A percentile compares a stretch with the other conserved stretches of the same genome.
Conservation (phyloP, 495 filamentous ascomycete species). For the Tetracladium setigerum region DNA sequence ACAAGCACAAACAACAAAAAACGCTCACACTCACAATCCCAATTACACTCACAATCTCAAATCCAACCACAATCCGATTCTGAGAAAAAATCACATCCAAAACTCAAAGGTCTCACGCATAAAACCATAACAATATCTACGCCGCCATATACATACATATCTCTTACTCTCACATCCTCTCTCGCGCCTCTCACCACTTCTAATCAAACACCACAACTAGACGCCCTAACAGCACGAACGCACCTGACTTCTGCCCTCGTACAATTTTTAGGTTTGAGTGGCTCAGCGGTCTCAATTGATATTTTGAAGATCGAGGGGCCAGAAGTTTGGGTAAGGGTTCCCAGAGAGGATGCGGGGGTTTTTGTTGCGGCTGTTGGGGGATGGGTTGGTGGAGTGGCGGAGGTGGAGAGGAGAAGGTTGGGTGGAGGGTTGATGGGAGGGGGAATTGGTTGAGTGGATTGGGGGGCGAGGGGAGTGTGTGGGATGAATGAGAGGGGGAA, state of each 20-base stretch:
- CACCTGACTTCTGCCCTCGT: constrained; percentile 65
- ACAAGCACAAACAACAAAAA: no score
- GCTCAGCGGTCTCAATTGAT: constrained; percentile 71
- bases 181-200: background rate
- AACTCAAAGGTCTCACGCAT: background rate
- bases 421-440: constrained; percentile 50
- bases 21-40: no score
- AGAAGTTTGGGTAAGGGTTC: constrained; percentile 68
- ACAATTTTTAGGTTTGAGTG: constrained; percentile 74
- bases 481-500: constrained; percentile 9
- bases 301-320: constrained; percentile 56
- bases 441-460: constrained; percentile 43
- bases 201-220: constrained; percentile 31
- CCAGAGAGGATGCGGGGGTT: constrained; percentile 55
- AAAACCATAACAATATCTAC: constrained; percentile 11
- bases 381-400: constrained; percentile 39
- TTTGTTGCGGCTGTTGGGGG: constrained; percentile 63
- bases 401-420: constrained; percentile 32
- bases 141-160: constrained; percentile 18
- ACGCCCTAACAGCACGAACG: constrained; percentile 65
- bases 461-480: constrained; percentile 7
- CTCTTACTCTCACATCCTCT: constrained; percentile 5
- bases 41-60: no score
- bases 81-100: no score
- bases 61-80: no score